Evolutionary conservation across 441 rosid genomes (phyloP), one percentile per base, ranked within the genome.

Genomic region (Adansonia rubrostipa): DNA sequence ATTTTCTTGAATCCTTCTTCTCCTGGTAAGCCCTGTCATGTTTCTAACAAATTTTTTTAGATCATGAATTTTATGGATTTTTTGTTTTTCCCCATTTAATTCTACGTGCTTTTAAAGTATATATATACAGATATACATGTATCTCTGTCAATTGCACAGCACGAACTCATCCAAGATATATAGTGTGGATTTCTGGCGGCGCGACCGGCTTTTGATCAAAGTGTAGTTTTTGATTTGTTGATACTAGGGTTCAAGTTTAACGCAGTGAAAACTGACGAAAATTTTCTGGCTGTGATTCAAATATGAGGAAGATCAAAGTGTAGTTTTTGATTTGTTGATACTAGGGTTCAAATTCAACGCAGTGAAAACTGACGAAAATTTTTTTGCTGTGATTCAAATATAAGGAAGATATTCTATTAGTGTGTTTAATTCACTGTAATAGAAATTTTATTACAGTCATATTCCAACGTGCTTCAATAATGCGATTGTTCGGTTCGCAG

Each of bases 11-110:
- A 7, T 53, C 45, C 24, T 0, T 1, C n/a, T 19, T 48, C 28
- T 54, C 65, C 60, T 10, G 80, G 85, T 84, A 77, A 65, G 74
- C 57, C 36, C 54, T 20, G 4, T 9, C n/a, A 68, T 68, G 50
- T 67, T 19, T 57, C 28, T 24, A 24, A 24, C 1, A 24, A 24
- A 24, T 15, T n/a, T 54, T 5, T 54, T 54, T 17, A 14, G 5
- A n/a, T 54, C 24, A 65, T 62, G 42, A 13, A 24, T 6, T 64
- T 36, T 15, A 6, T 36, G 17, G 61, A 6, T 33, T 36, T 42
- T 47, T 24, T 24, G 28, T 24, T 24, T 24, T 24, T 24, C 28
- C 28, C 28, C 28, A 0, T 24, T 24, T 24, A 24, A 24, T 24
- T 24, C 28, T 24, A 0, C 28, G 28, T 24, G 28, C 28, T 24